These are phyloP conservation scores for Xylaria bambusicola DNA, from an alignment of 495 filamentous ascomycete species.

Conservation along the genomic window DNA sequence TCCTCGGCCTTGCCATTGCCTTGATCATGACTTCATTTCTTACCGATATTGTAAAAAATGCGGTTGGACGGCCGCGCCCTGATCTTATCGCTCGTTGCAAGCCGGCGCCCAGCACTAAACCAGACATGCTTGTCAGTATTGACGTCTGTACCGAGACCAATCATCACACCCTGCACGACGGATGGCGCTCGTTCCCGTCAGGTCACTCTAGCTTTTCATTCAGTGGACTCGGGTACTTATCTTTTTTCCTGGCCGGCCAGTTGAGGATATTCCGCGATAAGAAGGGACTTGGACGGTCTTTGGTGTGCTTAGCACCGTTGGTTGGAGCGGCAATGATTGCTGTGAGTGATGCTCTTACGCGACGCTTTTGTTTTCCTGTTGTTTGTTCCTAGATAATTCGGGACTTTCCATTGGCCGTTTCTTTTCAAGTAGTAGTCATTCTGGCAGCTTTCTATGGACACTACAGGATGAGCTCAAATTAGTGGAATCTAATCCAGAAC, in stretches of 20 bases:
- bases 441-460: neutral
- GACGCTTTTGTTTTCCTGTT: too few species aligned
- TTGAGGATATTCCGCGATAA: slow-evolving; percentile 76
- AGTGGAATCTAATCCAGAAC: neutral
- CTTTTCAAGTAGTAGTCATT: too few species aligned
- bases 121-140: slow-evolving; percentile 67
- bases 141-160: slow-evolving; percentile 78
- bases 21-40: slow-evolving; percentile 78
- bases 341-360: neutral
- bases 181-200: slow-evolving; percentile 89
- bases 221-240: slow-evolving; percentile 78
- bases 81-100: slow-evolving; percentile 89
- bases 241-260: slow-evolving; percentile 77
- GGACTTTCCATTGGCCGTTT: too few species aligned
- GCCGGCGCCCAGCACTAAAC: slow-evolving; percentile 64
- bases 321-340: slow-evolving; percentile 84
- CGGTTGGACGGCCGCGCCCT: slow-evolving; percentile 84
- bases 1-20: slow-evolving; percentile 77
- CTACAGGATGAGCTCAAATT: neutral
- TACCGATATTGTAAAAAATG: slow-evolving; percentile 91
- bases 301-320: slow-evolving; percentile 69
- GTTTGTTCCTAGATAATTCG: too few species aligned
- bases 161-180: slow-evolving; percentile 81
- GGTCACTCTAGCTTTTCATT: slow-evolving; percentile 89
- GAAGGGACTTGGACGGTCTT: slow-evolving; percentile 63